Percentiles rank a stretch among this genome's conserved stretches.
phyloP scores from a whole-genome alignment of 306 rosid species.

The Glycine soja region DNA sequence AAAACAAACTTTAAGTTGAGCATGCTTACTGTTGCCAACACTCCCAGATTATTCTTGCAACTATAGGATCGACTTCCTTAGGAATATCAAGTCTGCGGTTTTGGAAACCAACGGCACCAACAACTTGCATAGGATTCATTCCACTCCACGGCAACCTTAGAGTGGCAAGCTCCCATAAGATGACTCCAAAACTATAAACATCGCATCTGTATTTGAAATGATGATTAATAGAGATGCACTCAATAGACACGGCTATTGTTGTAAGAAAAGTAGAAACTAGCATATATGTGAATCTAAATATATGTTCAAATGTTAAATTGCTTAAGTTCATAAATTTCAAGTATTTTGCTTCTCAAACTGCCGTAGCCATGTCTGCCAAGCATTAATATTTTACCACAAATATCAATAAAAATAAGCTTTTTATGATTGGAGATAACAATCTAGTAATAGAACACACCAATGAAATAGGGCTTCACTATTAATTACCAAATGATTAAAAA shows the following conservation, averaged over 20 bases:
- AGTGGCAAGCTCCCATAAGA: conserved; percentile 99
- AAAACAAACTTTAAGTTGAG: conserved; percentile 43
- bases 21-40: conserved; percentile 98
- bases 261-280: conserved; percentile 9
- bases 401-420: neutral
- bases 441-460: conserved; percentile 19
- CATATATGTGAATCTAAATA: conserved; percentile 10
- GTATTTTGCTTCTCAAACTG: conserved; percentile 33
- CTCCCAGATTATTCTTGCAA: conserved; percentile 89
- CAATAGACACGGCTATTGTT: conserved; percentile 8
- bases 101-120: conserved; percentile 99
- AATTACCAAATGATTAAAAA: conserved; percentile 3
- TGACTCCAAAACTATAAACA: conserved; percentile 97
- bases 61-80: conserved; percentile 88
- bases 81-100: conserved; percentile 96
- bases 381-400: neutral
- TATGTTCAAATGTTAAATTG: conserved; percentile 22
- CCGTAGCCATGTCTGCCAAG: conserved; percentile 35
- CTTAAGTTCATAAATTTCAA: neutral
- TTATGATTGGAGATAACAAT: neutral
- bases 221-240: conserved; percentile 18
- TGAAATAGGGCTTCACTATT: neutral
- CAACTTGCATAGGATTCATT: conserved; percentile 99
- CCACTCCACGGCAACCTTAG: conserved; percentile 93
- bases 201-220: conserved; percentile 76